Conservation (phyloP, 176 grass and related monocot species). For the Secale cereale region DNA sequence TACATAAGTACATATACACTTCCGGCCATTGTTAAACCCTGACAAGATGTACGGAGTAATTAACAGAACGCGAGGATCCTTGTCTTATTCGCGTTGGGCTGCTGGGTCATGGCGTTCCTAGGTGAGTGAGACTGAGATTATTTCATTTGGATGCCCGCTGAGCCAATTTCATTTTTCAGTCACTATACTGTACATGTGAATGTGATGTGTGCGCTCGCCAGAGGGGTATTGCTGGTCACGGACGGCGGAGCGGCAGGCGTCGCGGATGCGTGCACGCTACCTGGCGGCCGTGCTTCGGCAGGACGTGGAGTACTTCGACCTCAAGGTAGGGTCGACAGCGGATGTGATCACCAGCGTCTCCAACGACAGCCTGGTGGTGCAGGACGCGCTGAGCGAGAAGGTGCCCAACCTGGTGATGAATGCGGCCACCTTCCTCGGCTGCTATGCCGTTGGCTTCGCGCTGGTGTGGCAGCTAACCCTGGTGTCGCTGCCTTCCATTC, state of each 20-base stretch:
- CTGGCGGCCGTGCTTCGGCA: conserved; percentile 70
- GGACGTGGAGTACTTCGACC: conserved; percentile 92
- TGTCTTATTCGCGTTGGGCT: too few relatives aligned
- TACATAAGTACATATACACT: too few relatives aligned
- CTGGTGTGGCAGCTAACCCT: conserved; percentile 67
- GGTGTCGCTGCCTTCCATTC: conserved; percentile 52
- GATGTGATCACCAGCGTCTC: conserved; percentile 86
- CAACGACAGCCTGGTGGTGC: conserved; percentile 74
- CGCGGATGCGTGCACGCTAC: conserved; percentile 71
- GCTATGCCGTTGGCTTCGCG: conserved; percentile 56
- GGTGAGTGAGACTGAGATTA: too few relatives aligned
- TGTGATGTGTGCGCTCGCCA: conserved; percentile 6
- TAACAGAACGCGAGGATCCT: too few relatives aligned
- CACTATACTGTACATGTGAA: neutral
- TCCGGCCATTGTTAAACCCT: too few relatives aligned
- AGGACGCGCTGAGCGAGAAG: conserved; percentile 76
- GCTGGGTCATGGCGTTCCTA: too few relatives aligned
- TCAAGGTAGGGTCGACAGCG: conserved; percentile 51
- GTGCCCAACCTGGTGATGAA: conserved; percentile 88
- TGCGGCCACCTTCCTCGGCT: conserved; percentile 44
- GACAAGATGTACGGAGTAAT: too few relatives aligned
- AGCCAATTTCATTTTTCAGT: too few relatives aligned
- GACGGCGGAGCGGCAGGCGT: conserved; percentile 72
- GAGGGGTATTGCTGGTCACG: conserved; percentile 84
- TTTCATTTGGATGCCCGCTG: too few relatives aligned